Percentiles rank a stretch among this genome's conserved stretches.
These are phyloP conservation scores for Ophiorrhiza pumila DNA, from an alignment of 257 asterid species.

Conservation along the genomic window DNA sequence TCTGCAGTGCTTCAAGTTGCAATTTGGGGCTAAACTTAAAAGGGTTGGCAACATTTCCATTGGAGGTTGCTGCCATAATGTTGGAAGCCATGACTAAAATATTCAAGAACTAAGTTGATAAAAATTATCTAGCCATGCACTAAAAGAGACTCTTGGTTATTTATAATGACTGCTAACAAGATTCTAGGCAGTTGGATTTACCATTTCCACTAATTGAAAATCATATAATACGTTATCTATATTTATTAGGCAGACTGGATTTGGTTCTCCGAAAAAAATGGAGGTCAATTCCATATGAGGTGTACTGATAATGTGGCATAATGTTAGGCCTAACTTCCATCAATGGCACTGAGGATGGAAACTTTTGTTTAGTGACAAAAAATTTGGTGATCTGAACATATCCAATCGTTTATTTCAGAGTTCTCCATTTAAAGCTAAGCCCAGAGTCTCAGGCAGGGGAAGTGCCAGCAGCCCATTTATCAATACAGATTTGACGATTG, in stretches of 20 bases:
- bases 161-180: not conserved
- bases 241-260: not conserved
- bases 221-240: not conserved
- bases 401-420: not conserved
- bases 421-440: not conserved
- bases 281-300: not conserved
- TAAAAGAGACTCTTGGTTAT: not conserved
- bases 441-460: not conserved
- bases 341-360: no score
- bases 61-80: slow-evolving; percentile 23
- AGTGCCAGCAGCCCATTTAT: not conserved
- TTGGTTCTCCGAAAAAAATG: not conserved
- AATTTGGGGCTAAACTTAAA: slow-evolving; percentile 23
- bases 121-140: no score
- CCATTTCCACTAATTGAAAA: not conserved
- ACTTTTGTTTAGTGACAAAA: not conserved
- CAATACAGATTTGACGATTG: no score
- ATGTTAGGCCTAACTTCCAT: slow-evolving; percentile 8
- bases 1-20: slow-evolving; percentile 47
- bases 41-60: not conserved
- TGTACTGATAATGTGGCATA: not conserved
- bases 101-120: not conserved
- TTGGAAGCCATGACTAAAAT: not conserved
- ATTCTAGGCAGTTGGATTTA: no score
- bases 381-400: not conserved